Evolutionary conservation across 192 early-diverging fungal species (phyloP).

Genomic region (Gorgonomyces haynaldii): DNA sequence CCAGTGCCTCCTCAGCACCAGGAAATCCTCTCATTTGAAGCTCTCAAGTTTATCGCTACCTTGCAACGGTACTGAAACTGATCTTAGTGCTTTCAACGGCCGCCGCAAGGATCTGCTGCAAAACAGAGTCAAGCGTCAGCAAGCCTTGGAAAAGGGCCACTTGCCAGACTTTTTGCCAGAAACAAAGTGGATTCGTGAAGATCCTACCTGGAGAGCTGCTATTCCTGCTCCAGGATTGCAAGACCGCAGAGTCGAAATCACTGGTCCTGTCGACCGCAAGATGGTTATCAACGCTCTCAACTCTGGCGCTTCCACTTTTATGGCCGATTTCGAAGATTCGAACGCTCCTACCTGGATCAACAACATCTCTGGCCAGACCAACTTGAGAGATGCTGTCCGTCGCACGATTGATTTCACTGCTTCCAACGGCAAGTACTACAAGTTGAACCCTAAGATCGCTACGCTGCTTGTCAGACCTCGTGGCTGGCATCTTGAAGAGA

Average conservation of each 20-base stretch:
- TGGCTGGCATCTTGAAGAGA: slow-evolving; percentile 98
- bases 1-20: slow-evolving; percentile 35
- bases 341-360: slow-evolving; percentile 96
- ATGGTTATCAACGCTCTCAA: slow-evolving; percentile 99
- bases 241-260: slow-evolving; percentile 94
- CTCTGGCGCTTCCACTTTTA: slow-evolving; percentile 85
- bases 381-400: slow-evolving; percentile 86
- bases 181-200: slow-evolving; percentile 81
- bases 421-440: slow-evolving; percentile 89
- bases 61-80: slow-evolving; percentile 82
- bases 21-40: slow-evolving; percentile 72
- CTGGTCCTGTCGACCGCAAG: slow-evolving; percentile 94
- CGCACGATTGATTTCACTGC: slow-evolving; percentile 77
- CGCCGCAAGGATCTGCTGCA: slow-evolving; percentile 81
- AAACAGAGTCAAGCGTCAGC: slow-evolving; percentile 64
- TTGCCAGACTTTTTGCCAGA: slow-evolving; percentile 87
- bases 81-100: slow-evolving; percentile 83
- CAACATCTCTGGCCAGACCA: slow-evolving; percentile 78
- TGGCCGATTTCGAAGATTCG: slow-evolving; percentile 99
- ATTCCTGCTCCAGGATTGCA: slow-evolving; percentile 77
- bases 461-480: slow-evolving; percentile 89
- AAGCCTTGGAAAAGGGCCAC: slow-evolving; percentile 53
- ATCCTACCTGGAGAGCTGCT: slow-evolving; percentile 81
- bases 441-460: slow-evolving; percentile 77
- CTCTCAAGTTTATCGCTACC: slow-evolving; percentile 75